Base-by-base conservation (phyloP, 2,329 filamentous ascomycete genomes). In the Alternaria viburni region DNA sequence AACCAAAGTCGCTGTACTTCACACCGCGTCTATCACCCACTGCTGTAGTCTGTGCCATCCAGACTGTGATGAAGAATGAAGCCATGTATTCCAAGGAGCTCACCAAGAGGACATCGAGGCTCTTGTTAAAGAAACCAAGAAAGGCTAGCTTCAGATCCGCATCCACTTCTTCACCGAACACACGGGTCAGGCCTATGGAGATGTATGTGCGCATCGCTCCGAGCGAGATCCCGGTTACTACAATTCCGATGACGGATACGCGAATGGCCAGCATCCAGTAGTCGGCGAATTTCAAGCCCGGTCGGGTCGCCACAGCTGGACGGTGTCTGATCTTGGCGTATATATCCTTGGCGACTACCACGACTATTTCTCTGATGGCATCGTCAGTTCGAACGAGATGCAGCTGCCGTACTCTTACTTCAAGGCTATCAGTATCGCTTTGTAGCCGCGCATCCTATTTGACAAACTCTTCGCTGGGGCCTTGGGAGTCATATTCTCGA, bases 81-180 rank as follows among this genome's bases (percentile, higher is more conserved):
- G 51, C 51, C 13, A 59, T 60, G 5, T 61, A 54, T 26, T 64
- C 57, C 12, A 61, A 13, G 1, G 61, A 60, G 25, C 51, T 64
- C 12, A 64, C 19, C 19, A 61, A 21, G 15, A 61, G 19, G 2
- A 64, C 61, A 32, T 64, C 57, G 15, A 60, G 21, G 10, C 21
- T 61, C 11, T 61, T 61, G 21, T 61, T 57, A 13, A 61, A 52
- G 25, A 64, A 28, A 8, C 57, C 57, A n/a, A 61, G 61, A 7
- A 61, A 54, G 11, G 57, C 57, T 28, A 64, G 25, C 19, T 64
- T 49, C 19, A 54, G 17, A n/a, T 64, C 57, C 5, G 46, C 32
- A 36, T 64, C 55, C 5, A 56, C 54, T 15, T 64, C 52, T 54
- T 41, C 49, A 1, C 52, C 47, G 12, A 50, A 50, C 0, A 50